Conservation (phyloP, 2,329 filamentous ascomycete species). For the Colletotrichum lentis region DNA sequence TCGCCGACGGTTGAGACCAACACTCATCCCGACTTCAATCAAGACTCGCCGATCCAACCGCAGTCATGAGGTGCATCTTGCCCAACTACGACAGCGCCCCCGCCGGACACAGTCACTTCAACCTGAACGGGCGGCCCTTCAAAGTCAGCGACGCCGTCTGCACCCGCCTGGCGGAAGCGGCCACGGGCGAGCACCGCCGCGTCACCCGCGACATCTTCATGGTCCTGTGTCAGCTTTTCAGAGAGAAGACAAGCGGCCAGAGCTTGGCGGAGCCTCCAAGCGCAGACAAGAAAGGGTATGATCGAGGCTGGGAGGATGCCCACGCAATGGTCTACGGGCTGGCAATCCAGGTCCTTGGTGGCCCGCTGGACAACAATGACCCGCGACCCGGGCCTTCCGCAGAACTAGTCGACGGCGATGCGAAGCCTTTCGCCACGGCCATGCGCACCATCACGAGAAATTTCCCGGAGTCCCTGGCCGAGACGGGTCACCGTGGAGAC, state of each 20-base stretch:
- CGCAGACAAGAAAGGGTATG: background rate
- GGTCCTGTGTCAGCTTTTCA: background rate
- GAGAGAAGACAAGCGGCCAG: background rate
- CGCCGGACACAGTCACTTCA: background rate
- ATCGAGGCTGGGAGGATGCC: background rate
- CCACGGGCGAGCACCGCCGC: background rate
- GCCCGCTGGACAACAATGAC: background rate
- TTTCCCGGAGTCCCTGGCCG: background rate
- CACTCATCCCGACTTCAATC: too few relatives aligned
- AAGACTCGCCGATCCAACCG: too few relatives aligned
- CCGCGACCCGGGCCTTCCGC: background rate
- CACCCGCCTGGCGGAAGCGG: background rate
- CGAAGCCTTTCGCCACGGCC: background rate
- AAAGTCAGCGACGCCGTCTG: background rate
- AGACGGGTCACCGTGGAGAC: too few relatives aligned
- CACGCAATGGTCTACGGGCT: background rate
- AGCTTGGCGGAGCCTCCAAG: background rate
- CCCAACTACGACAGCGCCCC: too few relatives aligned
- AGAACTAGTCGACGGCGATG: too few relatives aligned
- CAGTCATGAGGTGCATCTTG: too few relatives aligned
- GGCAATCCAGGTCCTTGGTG: background rate
- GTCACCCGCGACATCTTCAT: too few relatives aligned
- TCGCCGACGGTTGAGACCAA: too few relatives aligned
- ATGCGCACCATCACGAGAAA: accelerated
- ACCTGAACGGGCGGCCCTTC: background rate